Evolutionary conservation across 1,284 basidiomycete genomes (phyloP).

Genomic region (Microbotryum intermedium): DNA sequence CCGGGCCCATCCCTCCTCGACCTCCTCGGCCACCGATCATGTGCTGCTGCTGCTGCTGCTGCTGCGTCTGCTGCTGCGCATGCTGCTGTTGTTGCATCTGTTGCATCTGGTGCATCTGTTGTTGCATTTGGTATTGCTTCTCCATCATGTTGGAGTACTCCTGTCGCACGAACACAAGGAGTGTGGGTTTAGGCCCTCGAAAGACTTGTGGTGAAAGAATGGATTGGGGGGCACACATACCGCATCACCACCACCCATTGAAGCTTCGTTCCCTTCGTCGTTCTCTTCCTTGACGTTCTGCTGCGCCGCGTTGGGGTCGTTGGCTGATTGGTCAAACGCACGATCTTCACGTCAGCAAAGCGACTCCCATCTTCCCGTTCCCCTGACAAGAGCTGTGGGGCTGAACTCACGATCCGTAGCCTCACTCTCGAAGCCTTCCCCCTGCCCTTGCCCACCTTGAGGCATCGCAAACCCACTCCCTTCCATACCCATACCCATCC

Average conservation of each 20-base stretch:
- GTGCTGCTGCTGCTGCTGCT: background rate
- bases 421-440: background rate
- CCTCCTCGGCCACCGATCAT: slow-evolving; percentile 1
- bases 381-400: too few species aligned
- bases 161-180: too few species aligned
- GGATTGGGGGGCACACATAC: slow-evolving; percentile 2
- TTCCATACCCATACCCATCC: slow-evolving; percentile 38
- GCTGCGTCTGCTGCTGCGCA: too few species aligned
- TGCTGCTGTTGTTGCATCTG: too few species aligned
- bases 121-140: too few species aligned
- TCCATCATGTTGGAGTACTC: too few species aligned
- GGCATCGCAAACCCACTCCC: slow-evolving; percentile 7
- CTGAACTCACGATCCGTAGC: background rate
- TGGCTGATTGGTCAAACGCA: background rate
- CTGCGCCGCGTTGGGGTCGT: background rate
- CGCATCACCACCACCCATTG: slow-evolving; percentile 25
- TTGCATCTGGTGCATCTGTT: too few species aligned
- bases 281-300: background rate
- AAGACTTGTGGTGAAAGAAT: too few species aligned
- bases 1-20: background rate
- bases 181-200: too few species aligned
- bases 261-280: slow-evolving; percentile 24
- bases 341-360: background rate
- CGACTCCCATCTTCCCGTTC: too few species aligned
- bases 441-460: slow-evolving; percentile 5